phyloP scores from a whole-genome alignment of 2,329 filamentous ascomycete species.

The Coniochaeta hoffmannii region DNA sequence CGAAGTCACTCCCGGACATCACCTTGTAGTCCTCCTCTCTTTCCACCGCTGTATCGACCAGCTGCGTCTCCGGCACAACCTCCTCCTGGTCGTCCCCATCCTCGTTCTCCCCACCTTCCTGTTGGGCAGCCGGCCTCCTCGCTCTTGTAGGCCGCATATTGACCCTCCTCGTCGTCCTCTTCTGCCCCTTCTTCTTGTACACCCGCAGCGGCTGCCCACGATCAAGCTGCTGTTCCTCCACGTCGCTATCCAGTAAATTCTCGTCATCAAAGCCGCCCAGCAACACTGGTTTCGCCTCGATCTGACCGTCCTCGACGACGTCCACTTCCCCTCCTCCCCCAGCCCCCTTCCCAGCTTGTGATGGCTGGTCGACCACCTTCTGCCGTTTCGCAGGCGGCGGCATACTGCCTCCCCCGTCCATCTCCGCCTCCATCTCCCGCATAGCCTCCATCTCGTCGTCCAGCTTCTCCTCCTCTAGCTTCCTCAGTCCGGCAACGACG shows the following conservation, averaged over 20 bases:
- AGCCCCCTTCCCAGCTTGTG: constrained; percentile 1
- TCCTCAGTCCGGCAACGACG: constrained; percentile 63
- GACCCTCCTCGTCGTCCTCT: constrained; percentile 63
- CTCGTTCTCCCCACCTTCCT: constrained; percentile 17
- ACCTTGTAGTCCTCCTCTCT: constrained; percentile 7
- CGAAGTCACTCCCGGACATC: constrained; percentile 26
- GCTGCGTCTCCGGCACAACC: constrained; percentile 31
- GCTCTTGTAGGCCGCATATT: constrained; percentile 52
- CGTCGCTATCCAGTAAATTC: constrained; percentile 46
- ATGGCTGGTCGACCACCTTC: neutral
- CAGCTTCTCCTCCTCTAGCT: constrained; percentile 59
- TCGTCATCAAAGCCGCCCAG: constrained; percentile 61
- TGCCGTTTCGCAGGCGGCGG: neutral
- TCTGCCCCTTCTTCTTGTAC: constrained; percentile 80
- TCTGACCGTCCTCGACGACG: constrained; percentile 18
- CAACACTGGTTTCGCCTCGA: constrained; percentile 30
- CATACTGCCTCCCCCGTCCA: constrained; percentile 12
- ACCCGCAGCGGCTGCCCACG: constrained; percentile 52
- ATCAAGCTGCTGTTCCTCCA: constrained; percentile 39
- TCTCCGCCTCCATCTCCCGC: constrained; percentile 57
- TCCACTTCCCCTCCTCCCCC: neutral
- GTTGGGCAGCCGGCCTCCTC: constrained; percentile 34
- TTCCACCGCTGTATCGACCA: constrained; percentile 16
- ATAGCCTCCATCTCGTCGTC: constrained; percentile 71
- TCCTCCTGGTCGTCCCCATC: constrained; percentile 27